phyloP scores from a whole-genome alignment of 1,284 basidiomycete genomes.

The Puccinia sorghi region DNA sequence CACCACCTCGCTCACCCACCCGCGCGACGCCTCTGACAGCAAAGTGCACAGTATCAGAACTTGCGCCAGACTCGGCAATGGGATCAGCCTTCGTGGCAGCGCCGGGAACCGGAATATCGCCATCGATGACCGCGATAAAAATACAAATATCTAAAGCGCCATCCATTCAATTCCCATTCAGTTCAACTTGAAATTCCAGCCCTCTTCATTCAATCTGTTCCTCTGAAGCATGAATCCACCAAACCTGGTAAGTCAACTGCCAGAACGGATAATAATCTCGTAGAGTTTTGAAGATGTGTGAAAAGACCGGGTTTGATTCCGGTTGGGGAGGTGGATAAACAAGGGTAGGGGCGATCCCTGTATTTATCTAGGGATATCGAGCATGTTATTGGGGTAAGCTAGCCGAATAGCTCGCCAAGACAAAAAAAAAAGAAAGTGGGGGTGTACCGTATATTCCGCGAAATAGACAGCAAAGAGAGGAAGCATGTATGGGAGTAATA shows the following conservation, averaged over 20 bases:
- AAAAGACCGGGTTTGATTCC: conserved; percentile 66
- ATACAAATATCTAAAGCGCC: conserved; percentile 90
- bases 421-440: too few species aligned
- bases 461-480: conserved; percentile 62
- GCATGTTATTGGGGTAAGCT: background rate
- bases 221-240: background rate
- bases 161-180: background rate
- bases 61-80: conserved; percentile 73
- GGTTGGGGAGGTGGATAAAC: conserved; percentile 79
- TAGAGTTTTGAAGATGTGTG: conserved; percentile 76
- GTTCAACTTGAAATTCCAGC: background rate
- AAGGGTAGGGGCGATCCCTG: conserved; percentile 87
- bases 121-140: conserved; percentile 89
- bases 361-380: conserved; percentile 12
- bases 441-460: conserved; percentile 80
- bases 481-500: conserved; percentile 55
- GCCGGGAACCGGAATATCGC: conserved; percentile 78
- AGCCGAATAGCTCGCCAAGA: background rate
- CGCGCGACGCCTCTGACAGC: conserved; percentile 68
- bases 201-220: background rate
- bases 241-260: conserved; percentile 58
- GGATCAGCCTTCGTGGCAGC: conserved; percentile 70
- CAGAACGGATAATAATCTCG: conserved; percentile 87
- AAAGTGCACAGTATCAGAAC: conserved; percentile 67
- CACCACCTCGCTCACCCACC: conserved; percentile 66